phyloP scores from a whole-genome alignment of 2,329 filamentous ascomycete species.

The Exserohilum turcica region DNA sequence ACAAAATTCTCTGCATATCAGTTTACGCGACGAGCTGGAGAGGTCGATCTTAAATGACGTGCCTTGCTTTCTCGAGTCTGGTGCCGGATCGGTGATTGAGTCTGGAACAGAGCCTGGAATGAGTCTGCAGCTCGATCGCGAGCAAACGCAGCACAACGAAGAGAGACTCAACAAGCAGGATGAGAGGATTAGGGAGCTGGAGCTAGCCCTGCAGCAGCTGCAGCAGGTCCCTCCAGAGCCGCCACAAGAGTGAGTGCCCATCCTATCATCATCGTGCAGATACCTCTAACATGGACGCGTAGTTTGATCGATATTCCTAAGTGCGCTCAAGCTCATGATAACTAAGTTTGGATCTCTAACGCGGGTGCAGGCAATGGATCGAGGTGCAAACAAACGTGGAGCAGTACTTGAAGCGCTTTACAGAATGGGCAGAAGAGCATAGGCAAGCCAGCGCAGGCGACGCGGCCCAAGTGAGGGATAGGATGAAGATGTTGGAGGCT shows the following conservation, averaged over 20 bases:
- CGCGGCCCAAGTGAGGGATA: background rate
- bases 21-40: background rate
- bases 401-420: background rate
- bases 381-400: background rate
- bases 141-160: background rate
- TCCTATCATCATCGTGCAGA: background rate
- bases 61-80: background rate
- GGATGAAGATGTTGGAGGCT: background rate
- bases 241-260: background rate
- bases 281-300: background rate
- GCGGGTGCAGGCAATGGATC: background rate
- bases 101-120: background rate
- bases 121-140: background rate
- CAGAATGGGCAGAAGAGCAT: conserved; percentile 15
- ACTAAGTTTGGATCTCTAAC: background rate
- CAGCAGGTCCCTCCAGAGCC: background rate
- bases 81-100: background rate
- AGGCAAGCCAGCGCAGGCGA: conserved; percentile 24
- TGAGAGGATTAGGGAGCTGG: background rate
- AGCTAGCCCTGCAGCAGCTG: background rate
- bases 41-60: background rate
- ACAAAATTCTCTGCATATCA: background rate
- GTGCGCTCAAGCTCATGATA: background rate
- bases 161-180: background rate
- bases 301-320: background rate